phyloP scores from a whole-genome alignment of 805 yeast species.

The Priceomyces fermenticarens region DNA sequence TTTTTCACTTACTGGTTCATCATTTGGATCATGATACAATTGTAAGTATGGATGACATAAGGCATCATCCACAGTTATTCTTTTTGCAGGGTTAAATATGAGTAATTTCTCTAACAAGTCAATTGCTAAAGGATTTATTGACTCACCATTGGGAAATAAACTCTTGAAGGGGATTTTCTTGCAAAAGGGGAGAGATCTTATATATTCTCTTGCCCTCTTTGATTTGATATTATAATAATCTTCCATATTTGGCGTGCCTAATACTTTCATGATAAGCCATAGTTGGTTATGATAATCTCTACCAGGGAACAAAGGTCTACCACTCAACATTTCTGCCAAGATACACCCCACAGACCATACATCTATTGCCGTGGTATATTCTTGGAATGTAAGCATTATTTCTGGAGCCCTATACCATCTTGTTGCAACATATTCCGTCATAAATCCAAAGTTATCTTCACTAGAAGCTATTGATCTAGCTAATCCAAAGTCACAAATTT shows the following conservation, averaged over 20 bases:
- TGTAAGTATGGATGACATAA: conserved; percentile 81
- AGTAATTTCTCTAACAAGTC: conserved; percentile 67
- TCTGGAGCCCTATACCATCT: conserved; percentile 98
- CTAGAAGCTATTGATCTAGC: conserved; percentile 66
- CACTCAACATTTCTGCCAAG: conserved; percentile 82
- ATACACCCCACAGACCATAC: conserved; percentile 98
- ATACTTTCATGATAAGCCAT: conserved; percentile 74
- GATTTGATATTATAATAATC: conserved; percentile 74
- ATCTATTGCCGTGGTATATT: conserved; percentile 92
- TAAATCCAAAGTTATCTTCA: conserved; percentile 69
- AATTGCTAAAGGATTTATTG: conserved; percentile 39
- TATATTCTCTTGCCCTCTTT: conserved; percentile 84
- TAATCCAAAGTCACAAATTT: conserved; percentile 91
- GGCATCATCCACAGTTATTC: conserved; percentile 76
- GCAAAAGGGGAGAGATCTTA: conserved; percentile 71
- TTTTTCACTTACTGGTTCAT: conserved; percentile 83
- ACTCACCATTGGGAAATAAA: conserved; percentile 30
- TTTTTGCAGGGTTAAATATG: conserved; percentile 65
- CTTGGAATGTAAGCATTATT: conserved; percentile 91
- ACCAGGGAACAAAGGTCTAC: conserved; percentile 90
- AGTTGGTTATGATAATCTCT: conserved; percentile 90
- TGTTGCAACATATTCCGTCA: conserved; percentile 98
- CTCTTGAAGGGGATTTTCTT: conserved; percentile 56
- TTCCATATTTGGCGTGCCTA: conserved; percentile 85
- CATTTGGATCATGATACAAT: conserved; percentile 91